These are phyloP conservation scores for Cynara cardunculus DNA, from an alignment of 129 eudicot genomes.

Conservation along the genomic window DNA sequence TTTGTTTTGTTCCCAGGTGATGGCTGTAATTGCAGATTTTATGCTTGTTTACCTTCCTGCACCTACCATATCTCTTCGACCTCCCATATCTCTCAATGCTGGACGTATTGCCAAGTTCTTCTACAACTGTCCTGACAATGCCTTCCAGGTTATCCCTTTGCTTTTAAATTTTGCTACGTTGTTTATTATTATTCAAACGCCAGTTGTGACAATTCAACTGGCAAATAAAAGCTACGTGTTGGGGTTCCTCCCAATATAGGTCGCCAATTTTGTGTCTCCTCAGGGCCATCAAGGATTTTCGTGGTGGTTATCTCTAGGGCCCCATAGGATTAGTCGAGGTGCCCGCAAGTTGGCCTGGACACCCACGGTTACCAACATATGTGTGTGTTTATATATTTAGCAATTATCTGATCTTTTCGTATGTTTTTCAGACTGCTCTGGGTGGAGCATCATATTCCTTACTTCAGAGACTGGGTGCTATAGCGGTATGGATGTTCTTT, in stretches of 20 bases:
- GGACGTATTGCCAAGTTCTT: slow-evolving; percentile 80
- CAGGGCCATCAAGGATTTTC: too few species aligned
- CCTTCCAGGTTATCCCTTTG: slow-evolving; percentile 63
- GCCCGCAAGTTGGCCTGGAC: neutral
- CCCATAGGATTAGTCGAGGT: neutral
- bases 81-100: slow-evolving; percentile 62
- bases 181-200: neutral
- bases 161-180: neutral
- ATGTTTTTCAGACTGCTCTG: slow-evolving; percentile 54
- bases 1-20: slow-evolving; percentile 41
- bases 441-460: slow-evolving; percentile 74
- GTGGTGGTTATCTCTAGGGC: neutral
- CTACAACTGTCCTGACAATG: slow-evolving; percentile 82
- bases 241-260: neutral
- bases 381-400: neutral
- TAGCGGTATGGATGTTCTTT: slow-evolving; percentile 44
- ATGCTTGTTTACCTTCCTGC: slow-evolving; percentile 97
- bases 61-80: slow-evolving; percentile 85
- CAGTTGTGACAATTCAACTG: neutral
- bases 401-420: neutral
- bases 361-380: neutral
- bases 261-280: neutral
- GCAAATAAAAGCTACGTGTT: neutral
- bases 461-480: slow-evolving; percentile 75
- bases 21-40: slow-evolving; percentile 96